These are phyloP conservation scores for Aspergillus fumigatiaffinis DNA, from an alignment of 2,329 filamentous ascomycete genomes.

Conservation along the genomic window DNA sequence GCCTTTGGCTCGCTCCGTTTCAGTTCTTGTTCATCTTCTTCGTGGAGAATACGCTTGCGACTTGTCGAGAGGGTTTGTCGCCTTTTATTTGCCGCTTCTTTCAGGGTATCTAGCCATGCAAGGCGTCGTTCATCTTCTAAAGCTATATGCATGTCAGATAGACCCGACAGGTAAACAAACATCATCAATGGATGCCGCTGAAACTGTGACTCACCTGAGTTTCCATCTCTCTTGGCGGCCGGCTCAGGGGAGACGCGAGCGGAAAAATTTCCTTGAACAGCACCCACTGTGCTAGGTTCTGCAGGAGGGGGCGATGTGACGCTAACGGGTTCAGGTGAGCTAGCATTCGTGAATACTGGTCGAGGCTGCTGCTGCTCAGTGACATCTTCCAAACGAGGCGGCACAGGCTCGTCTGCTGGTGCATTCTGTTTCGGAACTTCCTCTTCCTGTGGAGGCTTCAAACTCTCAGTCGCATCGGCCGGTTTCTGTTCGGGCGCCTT, in stretches of 20 bases:
- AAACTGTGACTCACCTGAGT: background rate
- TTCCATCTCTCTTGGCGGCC: background rate
- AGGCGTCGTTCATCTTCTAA: conserved; percentile 6
- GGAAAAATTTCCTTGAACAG: background rate
- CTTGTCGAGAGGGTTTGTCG: conserved; percentile 16
- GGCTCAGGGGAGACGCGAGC: background rate
- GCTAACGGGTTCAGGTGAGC: background rate
- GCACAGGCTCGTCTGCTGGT: background rate
- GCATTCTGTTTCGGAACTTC: background rate
- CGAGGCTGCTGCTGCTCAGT: background rate
- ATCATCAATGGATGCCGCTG: background rate
- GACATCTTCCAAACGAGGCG: background rate
- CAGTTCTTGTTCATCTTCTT: conserved; percentile 13
- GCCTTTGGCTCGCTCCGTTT: conserved; percentile 19
- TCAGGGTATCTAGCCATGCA: conserved; percentile 18
- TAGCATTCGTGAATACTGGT: background rate
- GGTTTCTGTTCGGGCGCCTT: background rate
- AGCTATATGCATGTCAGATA: conserved; percentile 1
- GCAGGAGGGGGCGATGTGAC: background rate
- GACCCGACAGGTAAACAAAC: background rate
- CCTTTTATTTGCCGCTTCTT: conserved; percentile 21
- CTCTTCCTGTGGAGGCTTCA: background rate
- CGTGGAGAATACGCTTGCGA: conserved; percentile 28
- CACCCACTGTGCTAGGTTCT: background rate
- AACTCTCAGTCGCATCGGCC: background rate